Percentiles rank a stretch among this genome's conserved stretches.
phyloP scores from a whole-genome alignment of 148 eudicot species.

The Rhododendron vialii region DNA sequence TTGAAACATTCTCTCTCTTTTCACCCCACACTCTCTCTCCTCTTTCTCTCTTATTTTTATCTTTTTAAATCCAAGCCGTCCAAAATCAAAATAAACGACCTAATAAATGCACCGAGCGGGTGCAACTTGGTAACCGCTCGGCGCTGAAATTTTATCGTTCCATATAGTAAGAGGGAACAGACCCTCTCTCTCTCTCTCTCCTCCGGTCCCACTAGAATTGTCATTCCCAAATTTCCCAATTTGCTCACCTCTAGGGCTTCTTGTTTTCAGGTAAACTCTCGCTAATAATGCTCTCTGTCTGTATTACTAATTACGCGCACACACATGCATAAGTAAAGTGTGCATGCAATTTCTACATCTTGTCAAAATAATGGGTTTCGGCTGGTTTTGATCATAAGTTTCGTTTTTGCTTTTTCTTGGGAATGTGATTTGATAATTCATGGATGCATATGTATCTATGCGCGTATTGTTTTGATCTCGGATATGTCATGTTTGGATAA shows the following conservation, averaged over 20 bases:
- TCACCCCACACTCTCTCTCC: no score
- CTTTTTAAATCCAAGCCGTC: no score
- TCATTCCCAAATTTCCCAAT: background rate
- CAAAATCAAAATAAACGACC: no score
- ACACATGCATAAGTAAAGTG: background rate
- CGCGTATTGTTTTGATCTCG: background rate
- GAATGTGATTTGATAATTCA: background rate
- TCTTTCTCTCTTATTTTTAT: no score
- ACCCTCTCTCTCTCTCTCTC: background rate
- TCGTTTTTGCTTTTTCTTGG: background rate
- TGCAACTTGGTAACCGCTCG: no score
- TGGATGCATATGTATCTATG: background rate
- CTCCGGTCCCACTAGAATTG: background rate
- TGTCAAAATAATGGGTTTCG: background rate
- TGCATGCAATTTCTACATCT: no score
- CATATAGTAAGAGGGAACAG: background rate
- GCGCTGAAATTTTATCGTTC: background rate
- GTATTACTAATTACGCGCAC: background rate
- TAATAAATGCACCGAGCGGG: no score
- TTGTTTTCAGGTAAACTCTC: background rate
- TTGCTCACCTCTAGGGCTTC: background rate
- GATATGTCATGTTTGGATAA: background rate
- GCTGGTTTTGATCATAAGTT: background rate
- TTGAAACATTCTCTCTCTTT: no score
- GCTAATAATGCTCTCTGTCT: background rate